Evolutionary conservation across 192 early-diverging fungal species (phyloP).

Genomic region (Coemansia sp.): DNA sequence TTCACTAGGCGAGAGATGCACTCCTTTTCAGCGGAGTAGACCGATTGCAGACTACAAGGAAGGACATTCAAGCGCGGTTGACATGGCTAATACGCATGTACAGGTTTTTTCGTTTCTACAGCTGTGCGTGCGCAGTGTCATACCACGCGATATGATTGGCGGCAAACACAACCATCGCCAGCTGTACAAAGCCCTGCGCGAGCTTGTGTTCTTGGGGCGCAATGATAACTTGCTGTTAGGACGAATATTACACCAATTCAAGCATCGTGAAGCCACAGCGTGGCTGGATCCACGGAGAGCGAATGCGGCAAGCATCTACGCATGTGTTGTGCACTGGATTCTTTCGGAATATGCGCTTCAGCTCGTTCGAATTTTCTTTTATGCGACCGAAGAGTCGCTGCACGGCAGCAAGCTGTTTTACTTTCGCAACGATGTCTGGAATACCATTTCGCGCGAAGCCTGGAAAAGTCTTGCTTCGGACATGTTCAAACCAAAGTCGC

Average conservation of each 20-base stretch:
- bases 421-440: slow-evolving; percentile 80
- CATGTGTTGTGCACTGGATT: slow-evolving; percentile 69
- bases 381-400: slow-evolving; percentile 73
- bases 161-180: slow-evolving; percentile 57
- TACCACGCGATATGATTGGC: slow-evolving; percentile 69
- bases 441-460: slow-evolving; percentile 51
- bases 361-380: slow-evolving; percentile 68
- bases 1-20: not conserved
- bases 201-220: slow-evolving; percentile 58
- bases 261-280: slow-evolving; percentile 42
- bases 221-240: slow-evolving; percentile 64
- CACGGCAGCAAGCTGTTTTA: slow-evolving; percentile 69
- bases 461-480: slow-evolving; percentile 41
- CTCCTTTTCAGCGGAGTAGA: slow-evolving; percentile 4
- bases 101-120: slow-evolving; percentile 57
- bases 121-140: slow-evolving; percentile 52
- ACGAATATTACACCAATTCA: slow-evolving; percentile 59
- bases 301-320: slow-evolving; percentile 52
- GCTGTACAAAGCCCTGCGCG: slow-evolving; percentile 59
- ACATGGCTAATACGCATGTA: slow-evolving; percentile 16
- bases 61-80: slow-evolving; percentile 16
- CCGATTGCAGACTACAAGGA: not conserved
- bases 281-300: slow-evolving; percentile 14
- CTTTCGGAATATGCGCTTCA: slow-evolving; percentile 61
- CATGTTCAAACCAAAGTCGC: slow-evolving; percentile 24